Percentiles rank a stretch among this genome's conserved stretches.
These are phyloP conservation scores for Aspergillus haitiensis DNA, from an alignment of 495 filamentous ascomycete genomes.

Conservation along the genomic window DNA sequence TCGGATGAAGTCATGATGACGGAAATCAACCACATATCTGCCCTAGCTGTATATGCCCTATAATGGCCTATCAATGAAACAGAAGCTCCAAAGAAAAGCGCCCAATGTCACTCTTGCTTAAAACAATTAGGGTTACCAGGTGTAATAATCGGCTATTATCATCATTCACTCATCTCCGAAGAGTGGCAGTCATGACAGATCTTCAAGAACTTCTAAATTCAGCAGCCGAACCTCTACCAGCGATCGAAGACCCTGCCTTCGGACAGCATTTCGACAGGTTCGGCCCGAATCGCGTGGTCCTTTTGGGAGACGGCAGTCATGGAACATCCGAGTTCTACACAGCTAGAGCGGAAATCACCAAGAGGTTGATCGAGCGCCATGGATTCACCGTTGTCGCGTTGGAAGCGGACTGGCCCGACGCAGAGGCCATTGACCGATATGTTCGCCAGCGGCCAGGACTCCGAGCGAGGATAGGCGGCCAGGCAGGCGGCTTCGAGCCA, in stretches of 20 bases:
- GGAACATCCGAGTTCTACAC: slow-evolving; percentile 62
- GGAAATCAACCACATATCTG: slow-evolving; percentile 24
- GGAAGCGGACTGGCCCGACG: slow-evolving; percentile 63
- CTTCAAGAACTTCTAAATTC: slow-evolving; percentile 38
- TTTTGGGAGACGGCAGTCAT: slow-evolving; percentile 58
- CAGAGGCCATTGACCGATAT: slow-evolving; percentile 57
- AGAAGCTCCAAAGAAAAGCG: neutral
- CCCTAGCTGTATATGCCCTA: neutral
- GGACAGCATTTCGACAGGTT: slow-evolving; percentile 47
- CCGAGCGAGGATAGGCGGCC: slow-evolving; percentile 33
- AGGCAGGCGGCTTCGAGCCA: slow-evolving; percentile 30
- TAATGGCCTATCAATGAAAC: neutral
- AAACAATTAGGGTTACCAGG: neutral
- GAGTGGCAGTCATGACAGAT: slow-evolving; percentile 28
- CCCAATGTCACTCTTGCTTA: neutral
- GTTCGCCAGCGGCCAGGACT: slow-evolving; percentile 49
- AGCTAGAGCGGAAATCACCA: slow-evolving; percentile 56
- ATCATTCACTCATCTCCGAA: neutral
- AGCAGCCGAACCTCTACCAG: slow-evolving; percentile 43
- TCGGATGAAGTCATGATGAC: slow-evolving; percentile 38
- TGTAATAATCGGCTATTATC: neutral
- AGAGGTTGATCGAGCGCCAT: slow-evolving; percentile 52
- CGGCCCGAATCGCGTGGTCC: slow-evolving; percentile 45
- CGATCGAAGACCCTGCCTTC: slow-evolving; percentile 39
- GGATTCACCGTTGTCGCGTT: slow-evolving; percentile 57